Percentiles rank a stretch among this genome's conserved stretches.
phyloP scores from a whole-genome alignment of 116 monocot genomes.

The Dioscorea cayenensis region DNA sequence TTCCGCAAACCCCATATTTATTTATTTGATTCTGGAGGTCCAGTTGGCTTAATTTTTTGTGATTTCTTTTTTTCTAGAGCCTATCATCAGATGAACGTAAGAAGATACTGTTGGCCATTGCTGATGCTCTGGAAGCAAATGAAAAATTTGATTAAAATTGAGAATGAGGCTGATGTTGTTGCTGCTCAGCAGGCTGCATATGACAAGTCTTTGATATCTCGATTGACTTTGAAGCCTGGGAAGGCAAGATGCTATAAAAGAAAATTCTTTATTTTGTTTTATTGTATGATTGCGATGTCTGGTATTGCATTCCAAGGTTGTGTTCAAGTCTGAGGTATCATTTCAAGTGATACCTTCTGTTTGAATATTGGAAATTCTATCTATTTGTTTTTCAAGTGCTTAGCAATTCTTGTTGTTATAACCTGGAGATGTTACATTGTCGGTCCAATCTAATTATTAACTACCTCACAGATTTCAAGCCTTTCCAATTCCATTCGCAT shows the following conservation, averaged over 20 bases:
- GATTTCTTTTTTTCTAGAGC: slow-evolving; percentile 26
- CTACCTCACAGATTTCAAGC: slow-evolving; percentile 65
- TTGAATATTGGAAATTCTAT: too few species aligned
- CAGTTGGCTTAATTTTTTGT: too few species aligned
- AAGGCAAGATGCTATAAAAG: slow-evolving; percentile 45
- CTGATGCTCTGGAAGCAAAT: slow-evolving; percentile 87
- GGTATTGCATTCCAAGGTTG: too few species aligned
- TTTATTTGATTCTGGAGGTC: too few species aligned
- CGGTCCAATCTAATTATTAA: not conserved
- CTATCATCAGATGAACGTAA: slow-evolving; percentile 72
- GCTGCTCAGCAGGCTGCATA: slow-evolving; percentile 57
- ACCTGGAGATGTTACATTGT: too few species aligned
- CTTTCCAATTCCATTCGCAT: slow-evolving; percentile 78
- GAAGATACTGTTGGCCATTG: slow-evolving; percentile 79
- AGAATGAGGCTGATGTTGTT: slow-evolving; percentile 84
- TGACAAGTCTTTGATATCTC: slow-evolving; percentile 75
- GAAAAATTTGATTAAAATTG: slow-evolving; percentile 51
- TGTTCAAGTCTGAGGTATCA: too few species aligned
- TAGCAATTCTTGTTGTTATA: too few species aligned
- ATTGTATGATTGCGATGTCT: too few species aligned
- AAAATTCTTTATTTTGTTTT: too few species aligned
- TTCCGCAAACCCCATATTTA: too few species aligned
- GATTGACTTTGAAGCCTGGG: slow-evolving; percentile 75
- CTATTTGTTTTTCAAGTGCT: too few species aligned
- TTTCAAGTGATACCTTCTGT: too few species aligned